phyloP scores from a whole-genome alignment of 2,329 filamentous ascomycete species.

The Cryphonectria japonica region DNA sequence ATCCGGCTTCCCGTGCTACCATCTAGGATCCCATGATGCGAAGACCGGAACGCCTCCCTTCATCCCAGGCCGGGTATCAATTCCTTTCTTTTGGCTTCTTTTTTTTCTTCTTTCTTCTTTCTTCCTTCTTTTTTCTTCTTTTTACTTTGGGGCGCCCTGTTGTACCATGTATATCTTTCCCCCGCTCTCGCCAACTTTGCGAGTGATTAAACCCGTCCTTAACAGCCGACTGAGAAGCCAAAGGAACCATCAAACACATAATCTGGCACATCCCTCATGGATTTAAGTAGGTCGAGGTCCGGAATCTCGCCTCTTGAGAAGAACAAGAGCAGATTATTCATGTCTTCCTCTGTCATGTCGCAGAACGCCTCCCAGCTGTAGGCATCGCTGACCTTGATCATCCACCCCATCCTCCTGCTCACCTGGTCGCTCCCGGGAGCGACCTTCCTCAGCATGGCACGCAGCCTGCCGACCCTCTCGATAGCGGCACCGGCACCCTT shows the following conservation, averaged over 20 bases:
- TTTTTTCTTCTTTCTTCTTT: not conserved
- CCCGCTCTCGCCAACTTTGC: not conserved
- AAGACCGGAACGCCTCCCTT: constrained; percentile 10
- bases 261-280: constrained; percentile 53
- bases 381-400: constrained; percentile 86
- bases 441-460: constrained; percentile 76
- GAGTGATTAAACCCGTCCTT: not conserved
- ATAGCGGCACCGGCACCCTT: constrained; percentile 83
- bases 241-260: constrained; percentile 64
- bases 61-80: constrained; percentile 7
- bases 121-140: not conserved
- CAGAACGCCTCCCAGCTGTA: constrained; percentile 87
- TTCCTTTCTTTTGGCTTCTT: not conserved
- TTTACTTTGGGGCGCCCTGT: not conserved
- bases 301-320: constrained; percentile 61
- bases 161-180: not conserved
- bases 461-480: constrained; percentile 77
- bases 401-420: constrained; percentile 91
- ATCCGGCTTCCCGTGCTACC: not conserved
- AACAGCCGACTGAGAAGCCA: constrained; percentile 57
- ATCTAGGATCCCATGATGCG: not conserved
- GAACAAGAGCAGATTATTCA: constrained; percentile 79
- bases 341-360: constrained; percentile 78
- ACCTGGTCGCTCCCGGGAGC: constrained; percentile 75
- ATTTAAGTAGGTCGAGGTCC: constrained; percentile 56